Conservation (phyloP, 768 basidiomycete genomes). For the Mycena indigotica region DNA sequence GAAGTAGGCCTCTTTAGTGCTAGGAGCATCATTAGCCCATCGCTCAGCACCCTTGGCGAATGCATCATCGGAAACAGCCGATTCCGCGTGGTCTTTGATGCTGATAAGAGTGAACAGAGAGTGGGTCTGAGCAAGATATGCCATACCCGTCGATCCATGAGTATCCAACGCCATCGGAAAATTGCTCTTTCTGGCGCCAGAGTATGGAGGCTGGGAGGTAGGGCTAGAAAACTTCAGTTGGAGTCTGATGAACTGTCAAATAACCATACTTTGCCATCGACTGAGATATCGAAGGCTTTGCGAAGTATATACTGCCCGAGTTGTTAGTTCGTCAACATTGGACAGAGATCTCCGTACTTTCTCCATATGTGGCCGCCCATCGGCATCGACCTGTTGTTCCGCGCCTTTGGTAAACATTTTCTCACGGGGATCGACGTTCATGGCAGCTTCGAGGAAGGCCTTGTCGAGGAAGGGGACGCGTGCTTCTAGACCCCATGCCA, state of each 20-base stretch:
- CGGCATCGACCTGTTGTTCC: conserved; percentile 71
- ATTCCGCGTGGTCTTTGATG: conserved; percentile 85
- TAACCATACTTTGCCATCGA: conserved; percentile 74
- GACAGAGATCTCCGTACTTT: conserved; percentile 57
- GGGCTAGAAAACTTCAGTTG: conserved; percentile 47
- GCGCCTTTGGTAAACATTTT: conserved; percentile 90
- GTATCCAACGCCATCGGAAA: conserved; percentile 98
- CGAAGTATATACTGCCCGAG: conserved; percentile 85
- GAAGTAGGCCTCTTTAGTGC: conserved; percentile 95
- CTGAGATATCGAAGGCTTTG: conserved; percentile 90
- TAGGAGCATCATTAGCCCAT: conserved; percentile 80
- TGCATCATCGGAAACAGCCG: conserved; percentile 76
- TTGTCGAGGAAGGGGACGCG: conserved; percentile 99
- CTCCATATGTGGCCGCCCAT: conserved; percentile 92
- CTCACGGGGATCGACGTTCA: conserved; percentile 85
- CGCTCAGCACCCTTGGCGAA: conserved; percentile 73
- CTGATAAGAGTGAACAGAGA: conserved; percentile 39
- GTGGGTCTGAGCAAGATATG: conserved; percentile 19
- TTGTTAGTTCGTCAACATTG: not conserved
- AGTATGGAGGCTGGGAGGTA: conserved; percentile 94
- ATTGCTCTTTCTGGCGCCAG: conserved; percentile 99
- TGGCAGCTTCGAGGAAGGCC: conserved; percentile 88
- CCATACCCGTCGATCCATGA: conserved; percentile 99
- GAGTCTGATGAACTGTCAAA: conserved; percentile 1
- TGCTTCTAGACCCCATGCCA: conserved; percentile 99